Base-by-base conservation (phyloP, 78 protist species). In the Dictyostelium brefeldianum region DNA sequence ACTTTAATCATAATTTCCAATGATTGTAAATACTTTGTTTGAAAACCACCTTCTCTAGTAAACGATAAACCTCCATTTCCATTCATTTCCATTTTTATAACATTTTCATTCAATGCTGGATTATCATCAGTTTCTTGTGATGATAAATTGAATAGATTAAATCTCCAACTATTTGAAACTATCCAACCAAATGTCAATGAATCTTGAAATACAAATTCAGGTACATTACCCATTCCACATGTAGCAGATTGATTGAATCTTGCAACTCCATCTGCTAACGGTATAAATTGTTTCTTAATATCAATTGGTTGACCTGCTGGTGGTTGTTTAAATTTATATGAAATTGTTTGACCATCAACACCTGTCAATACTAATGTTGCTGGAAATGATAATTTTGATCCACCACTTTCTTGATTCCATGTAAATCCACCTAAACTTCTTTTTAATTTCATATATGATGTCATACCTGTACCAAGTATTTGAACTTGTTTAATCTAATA, bases 11-110 rank as follows among this genome's bases (percentile, higher is more conserved):
- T 74, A 12, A 87, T 48, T 0, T 2, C 15, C 8, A 87, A 29
- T 0, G 84, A n/a, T 5, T 87, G 51, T 29, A 87, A 50, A 8
- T 77, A 87, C n/a, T 77, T 74, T 3, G 93, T 87, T 20, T 69
- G 41, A 15, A 87, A 87, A 11, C 93, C 93, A 87, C 93, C 93
- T 14, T 77, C 84, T 62, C 93, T 48, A 0, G 65, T 54, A 59
- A 77, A 87, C 11, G 36, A 4, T 5, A 77, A 27, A 20, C 78
- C 81, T 51, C 84, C 78, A 11, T 31, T n/a, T 0, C 51, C 67
- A 27, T 25, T 17, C 20, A 74, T 43, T 14, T 31, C 50, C 20
- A 87, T 77, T 36, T 25, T 59, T 6, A 87, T 77, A 12, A 54
- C 56, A 25, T 50, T 46, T n/a, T 59, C 46, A 64, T 73, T 73